Conservation (phyloP, 1,284 basidiomycete species). For the Fomitopsis palustris region DNA sequence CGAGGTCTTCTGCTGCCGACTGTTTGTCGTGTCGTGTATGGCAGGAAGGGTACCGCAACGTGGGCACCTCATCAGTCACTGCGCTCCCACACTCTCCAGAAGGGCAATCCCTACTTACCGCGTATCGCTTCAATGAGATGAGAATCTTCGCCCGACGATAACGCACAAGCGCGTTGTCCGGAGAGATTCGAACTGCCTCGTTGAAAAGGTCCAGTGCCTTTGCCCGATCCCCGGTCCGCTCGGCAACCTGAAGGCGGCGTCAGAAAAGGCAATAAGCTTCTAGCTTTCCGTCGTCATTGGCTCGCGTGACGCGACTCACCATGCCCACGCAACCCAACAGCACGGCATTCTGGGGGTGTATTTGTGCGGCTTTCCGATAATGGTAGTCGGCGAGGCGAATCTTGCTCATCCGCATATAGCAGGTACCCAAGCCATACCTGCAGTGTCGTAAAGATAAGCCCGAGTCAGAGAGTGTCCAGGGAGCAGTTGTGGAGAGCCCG, state of each 20-base stretch:
- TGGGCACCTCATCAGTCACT: slow-evolving; percentile 23
- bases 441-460: slow-evolving; percentile 17
- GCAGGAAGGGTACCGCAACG: slow-evolving; percentile 25
- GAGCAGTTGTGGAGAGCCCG: not conserved
- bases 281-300: not conserved
- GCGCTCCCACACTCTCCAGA: slow-evolving; percentile 14
- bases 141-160: slow-evolving; percentile 89
- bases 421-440: slow-evolving; percentile 96
- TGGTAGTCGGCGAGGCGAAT: slow-evolving; percentile 90
- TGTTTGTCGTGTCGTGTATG: slow-evolving; percentile 30
- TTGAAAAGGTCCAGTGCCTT: slow-evolving; percentile 78
- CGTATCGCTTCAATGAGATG: slow-evolving; percentile 77
- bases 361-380: slow-evolving; percentile 84
- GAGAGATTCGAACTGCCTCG: slow-evolving; percentile 69
- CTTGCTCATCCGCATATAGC: slow-evolving; percentile 91
- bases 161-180: slow-evolving; percentile 84
- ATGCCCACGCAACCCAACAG: slow-evolving; percentile 87
- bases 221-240: slow-evolving; percentile 71
- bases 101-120: slow-evolving; percentile 50
- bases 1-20: slow-evolving; percentile 78
- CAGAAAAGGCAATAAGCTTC: slow-evolving; percentile 3
- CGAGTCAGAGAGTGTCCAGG: not conserved
- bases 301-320: slow-evolving; percentile 47
- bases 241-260: slow-evolving; percentile 62
- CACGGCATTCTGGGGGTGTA: slow-evolving; percentile 90